Conservation (phyloP, 208 protist genomes). For the Leishmania tropica region DNA sequence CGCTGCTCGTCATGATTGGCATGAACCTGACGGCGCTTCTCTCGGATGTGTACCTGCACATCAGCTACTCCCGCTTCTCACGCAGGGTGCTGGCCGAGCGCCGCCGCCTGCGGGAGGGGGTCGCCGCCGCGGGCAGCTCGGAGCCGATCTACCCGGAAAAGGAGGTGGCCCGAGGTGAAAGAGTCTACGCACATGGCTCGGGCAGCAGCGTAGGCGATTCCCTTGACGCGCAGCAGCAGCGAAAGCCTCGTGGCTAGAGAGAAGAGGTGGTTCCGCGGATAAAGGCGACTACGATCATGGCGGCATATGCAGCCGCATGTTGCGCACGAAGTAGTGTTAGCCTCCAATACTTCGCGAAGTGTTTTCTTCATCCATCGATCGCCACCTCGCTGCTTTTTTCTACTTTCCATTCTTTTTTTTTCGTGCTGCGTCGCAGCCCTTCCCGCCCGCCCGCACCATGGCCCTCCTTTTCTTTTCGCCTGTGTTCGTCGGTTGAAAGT, state of each 20-base stretch:
- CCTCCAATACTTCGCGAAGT: neutral
- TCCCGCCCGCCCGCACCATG: neutral
- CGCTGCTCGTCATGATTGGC: conserved; percentile 50
- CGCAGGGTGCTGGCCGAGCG: conserved; percentile 48
- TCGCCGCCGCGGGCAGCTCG: conserved; percentile 4
- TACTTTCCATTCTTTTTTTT: neutral
- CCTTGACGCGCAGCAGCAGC: neutral
- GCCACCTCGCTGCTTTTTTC: neutral
- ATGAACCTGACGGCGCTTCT: conserved; percentile 40
- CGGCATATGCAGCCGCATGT: no score
- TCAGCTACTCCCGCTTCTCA: conserved; percentile 38
- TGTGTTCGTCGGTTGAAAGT: neutral
- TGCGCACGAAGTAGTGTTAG: neutral
- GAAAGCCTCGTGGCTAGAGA: neutral
- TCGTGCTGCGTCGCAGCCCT: neutral
- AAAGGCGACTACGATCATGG: neutral
- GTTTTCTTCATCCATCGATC: neutral
- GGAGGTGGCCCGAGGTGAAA: neutral
- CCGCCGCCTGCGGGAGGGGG: conserved; percentile 29
- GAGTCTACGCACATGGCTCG: no score
- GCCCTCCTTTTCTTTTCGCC: neutral
- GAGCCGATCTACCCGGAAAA: conserved; percentile 4
- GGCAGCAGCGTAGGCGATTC: neutral
- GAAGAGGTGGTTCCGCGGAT: neutral
- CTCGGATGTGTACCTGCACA: conserved; percentile 47